Evolutionary conservation across 352 stramenopile species (phyloP).

Genomic region (Phytophthora tentaculata): DNA sequence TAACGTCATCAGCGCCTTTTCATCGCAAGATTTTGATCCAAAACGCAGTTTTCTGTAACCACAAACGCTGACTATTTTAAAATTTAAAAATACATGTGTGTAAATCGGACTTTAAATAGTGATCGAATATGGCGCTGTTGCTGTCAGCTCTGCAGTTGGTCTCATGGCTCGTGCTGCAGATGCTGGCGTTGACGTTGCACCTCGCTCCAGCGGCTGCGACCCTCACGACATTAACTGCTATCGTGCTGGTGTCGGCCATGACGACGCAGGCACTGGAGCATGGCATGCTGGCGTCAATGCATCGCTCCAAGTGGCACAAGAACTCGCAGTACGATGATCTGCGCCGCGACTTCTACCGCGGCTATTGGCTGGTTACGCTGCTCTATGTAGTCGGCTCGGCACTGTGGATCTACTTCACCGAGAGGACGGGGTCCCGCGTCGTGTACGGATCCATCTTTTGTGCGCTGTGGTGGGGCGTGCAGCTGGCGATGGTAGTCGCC

Average conservation of each 20-base stretch:
- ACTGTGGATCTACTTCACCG: conserved; percentile 71
- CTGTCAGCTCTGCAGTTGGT: conserved; percentile 11
- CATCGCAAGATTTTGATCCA: too few species aligned
- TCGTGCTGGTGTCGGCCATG: conserved; percentile 57
- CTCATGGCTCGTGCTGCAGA: conserved; percentile 23
- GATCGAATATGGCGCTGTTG: conserved; percentile 26
- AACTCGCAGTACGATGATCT: conserved; percentile 42
- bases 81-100: too few species aligned
- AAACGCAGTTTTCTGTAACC: too few species aligned
- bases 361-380: conserved; percentile 66
- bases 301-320: conserved; percentile 60
- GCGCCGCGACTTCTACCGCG: conserved; percentile 62
- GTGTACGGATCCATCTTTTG: conserved; percentile 65
- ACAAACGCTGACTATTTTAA: too few species aligned
- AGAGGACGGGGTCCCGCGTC: conserved; percentile 49
- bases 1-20: too few species aligned
- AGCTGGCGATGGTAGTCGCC: conserved; percentile 60
- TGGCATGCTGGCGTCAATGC: conserved; percentile 55
- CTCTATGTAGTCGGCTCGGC: conserved; percentile 42
- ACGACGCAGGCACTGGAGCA: conserved; percentile 74
- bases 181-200: conserved; percentile 27
- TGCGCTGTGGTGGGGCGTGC: conserved; percentile 53
- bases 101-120: neutral
- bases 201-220: conserved; percentile 20
- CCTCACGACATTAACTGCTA: conserved; percentile 29